phyloP scores from a whole-genome alignment of 768 basidiomycete genomes.

The Rhizopogon vinicolor region DNA sequence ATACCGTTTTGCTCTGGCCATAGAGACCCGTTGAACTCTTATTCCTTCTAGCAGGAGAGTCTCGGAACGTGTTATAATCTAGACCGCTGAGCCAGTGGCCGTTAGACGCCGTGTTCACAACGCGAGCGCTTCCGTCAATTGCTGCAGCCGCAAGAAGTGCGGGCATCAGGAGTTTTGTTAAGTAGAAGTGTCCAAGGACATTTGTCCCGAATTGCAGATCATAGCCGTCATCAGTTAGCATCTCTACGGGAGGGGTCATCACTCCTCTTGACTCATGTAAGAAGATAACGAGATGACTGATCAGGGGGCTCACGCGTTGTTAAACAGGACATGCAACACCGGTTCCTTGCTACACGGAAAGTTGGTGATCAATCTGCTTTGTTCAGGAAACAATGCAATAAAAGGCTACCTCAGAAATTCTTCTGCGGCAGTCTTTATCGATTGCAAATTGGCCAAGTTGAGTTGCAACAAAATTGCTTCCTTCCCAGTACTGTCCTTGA shows the following conservation, averaged over 20 bases:
- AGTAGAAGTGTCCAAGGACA: constrained; percentile 16
- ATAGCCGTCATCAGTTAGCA: constrained; percentile 21
- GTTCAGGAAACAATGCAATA: background rate
- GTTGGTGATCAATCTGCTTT: background rate
- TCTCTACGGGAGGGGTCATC: constrained; percentile 17
- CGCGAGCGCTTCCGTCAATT: constrained; percentile 22
- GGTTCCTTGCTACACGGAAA: constrained; percentile 36
- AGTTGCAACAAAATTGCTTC: constrained; percentile 25
- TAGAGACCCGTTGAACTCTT: constrained; percentile 22
- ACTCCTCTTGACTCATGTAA: constrained; percentile 18
- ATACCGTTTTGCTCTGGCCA: constrained; percentile 14
- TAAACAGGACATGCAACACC: constrained; percentile 34
- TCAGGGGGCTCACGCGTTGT: constrained; percentile 24
- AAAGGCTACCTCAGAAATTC: constrained; percentile 22
- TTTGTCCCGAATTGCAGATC: constrained; percentile 33
- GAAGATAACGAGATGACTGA: background rate
- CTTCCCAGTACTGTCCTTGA: constrained; percentile 32
- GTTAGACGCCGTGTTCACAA: constrained; percentile 25
- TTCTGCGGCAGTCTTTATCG: constrained; percentile 23
- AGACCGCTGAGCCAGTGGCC: constrained; percentile 16
- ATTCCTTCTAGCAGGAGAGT: constrained; percentile 30
- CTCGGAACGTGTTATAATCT: constrained; percentile 35
- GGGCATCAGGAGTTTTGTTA: constrained; percentile 21
- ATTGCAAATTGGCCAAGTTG: constrained; percentile 27
- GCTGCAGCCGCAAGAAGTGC: constrained; percentile 18